Evolutionary conservation across 225 moss, liverwort and hornwort genomes (phyloP).

Genomic region (Straminergon stramineum): DNA sequence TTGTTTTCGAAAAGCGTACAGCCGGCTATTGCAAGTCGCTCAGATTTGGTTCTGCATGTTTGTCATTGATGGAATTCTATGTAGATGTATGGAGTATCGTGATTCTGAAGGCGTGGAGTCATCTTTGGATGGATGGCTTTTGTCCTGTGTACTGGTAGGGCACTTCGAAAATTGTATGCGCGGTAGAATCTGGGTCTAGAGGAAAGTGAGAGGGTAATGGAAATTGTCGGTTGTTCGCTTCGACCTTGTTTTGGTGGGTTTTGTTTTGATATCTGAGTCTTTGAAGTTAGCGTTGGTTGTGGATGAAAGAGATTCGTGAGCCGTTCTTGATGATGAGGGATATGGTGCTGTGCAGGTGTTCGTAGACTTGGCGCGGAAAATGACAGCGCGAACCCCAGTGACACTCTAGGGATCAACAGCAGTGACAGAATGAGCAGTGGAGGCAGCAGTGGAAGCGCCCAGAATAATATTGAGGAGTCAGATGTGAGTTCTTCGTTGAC

Average conservation of each 20-base stretch:
- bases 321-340: background rate
- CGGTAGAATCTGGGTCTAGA: background rate
- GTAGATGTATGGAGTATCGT: background rate
- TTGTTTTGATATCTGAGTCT: too few species aligned
- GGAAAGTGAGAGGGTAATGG: background rate
- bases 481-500: constrained; percentile 32
- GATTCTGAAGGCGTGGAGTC: background rate
- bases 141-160: background rate
- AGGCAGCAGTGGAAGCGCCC: constrained; percentile 13
- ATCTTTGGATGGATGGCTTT: background rate
- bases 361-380: background rate
- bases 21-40: background rate
- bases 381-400: background rate
- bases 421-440: constrained; percentile 35
- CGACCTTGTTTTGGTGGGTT: background rate
- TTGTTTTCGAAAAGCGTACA: too few species aligned
- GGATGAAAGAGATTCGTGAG: background rate
- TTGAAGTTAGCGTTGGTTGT: too few species aligned
- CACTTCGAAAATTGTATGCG: background rate
- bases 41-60: background rate
- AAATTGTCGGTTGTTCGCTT: background rate
- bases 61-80: background rate
- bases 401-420: background rate
- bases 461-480: background rate
- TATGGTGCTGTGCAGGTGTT: constrained; percentile 2